These are phyloP conservation scores for Zizania latifolia DNA, from an alignment of 176 grass and related monocot genomes.

Conservation along the genomic window DNA sequence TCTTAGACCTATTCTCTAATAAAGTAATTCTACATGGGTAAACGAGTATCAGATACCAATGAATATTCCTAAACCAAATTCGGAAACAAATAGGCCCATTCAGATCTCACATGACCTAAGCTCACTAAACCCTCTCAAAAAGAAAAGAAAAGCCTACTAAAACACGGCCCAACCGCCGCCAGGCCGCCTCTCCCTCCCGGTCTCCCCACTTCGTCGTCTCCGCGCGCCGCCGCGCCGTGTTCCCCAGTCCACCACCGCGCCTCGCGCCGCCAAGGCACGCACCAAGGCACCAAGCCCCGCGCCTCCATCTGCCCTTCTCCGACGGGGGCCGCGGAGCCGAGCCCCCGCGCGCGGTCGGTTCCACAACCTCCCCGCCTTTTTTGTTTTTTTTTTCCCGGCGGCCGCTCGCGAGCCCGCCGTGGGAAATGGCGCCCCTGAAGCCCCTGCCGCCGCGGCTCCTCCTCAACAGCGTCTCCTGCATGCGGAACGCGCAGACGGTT, in stretches of 20 bases:
- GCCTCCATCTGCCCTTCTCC: neutral
- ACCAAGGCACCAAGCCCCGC: neutral
- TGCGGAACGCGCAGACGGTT: constrained; percentile 85
- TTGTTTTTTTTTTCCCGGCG: too few relatives aligned
- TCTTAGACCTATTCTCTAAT: too few relatives aligned
- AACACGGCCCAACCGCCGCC: neutral
- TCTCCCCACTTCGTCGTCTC: neutral
- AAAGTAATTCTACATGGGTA: too few relatives aligned
- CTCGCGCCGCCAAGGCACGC: neutral
- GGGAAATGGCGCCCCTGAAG: constrained; percentile 45
- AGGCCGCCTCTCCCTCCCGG: too few relatives aligned
- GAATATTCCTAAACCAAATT: too few relatives aligned
- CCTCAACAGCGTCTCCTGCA: constrained; percentile 77
- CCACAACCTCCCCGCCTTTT: too few relatives aligned
- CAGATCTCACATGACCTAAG: too few relatives aligned
- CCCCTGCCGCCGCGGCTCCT: constrained; percentile 68
- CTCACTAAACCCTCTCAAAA: too few relatives aligned
- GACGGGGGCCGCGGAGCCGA: neutral
- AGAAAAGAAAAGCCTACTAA: neutral
- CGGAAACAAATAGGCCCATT: too few relatives aligned
- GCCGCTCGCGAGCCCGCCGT: neutral
- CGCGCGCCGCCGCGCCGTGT: constrained; percentile 1
- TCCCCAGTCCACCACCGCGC: neutral
- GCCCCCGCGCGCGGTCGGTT: neutral
- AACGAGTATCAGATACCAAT: too few relatives aligned